Conservation (phyloP, 139 green algal genomes). For the Micromonas pusilla region DNA sequence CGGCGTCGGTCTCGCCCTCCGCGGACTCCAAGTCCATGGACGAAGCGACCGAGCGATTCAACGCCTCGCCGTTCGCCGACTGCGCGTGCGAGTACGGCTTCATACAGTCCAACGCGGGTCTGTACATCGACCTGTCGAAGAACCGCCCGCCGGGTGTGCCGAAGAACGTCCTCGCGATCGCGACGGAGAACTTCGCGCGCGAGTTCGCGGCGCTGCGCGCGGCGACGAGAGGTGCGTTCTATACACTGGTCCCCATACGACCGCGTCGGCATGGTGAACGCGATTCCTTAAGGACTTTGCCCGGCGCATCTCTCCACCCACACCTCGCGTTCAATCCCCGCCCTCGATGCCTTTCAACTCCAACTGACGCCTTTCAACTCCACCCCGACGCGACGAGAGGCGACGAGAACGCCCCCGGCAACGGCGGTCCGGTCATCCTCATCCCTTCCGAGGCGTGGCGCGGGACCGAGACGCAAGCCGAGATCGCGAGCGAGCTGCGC, state of each 20-base stretch:
- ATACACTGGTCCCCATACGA: too few species aligned
- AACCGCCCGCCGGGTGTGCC: neutral
- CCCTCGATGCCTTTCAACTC: too few species aligned
- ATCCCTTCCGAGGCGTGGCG: neutral
- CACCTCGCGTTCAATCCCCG: too few species aligned
- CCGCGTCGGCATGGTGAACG: too few species aligned
- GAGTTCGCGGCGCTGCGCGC: neutral
- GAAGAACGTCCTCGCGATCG: neutral
- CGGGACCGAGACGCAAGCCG: neutral
- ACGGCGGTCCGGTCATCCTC: neutral
- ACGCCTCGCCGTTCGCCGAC: neutral
- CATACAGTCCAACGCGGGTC: neutral
- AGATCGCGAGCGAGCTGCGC: slow-evolving; percentile 32
- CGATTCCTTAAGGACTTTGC: too few species aligned
- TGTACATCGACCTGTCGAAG: neutral
- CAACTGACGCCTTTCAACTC: too few species aligned
- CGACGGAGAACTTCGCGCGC: neutral
- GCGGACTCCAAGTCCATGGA: too few species aligned
- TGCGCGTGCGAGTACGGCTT: neutral
- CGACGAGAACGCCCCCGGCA: neutral
- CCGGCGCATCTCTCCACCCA: too few species aligned
- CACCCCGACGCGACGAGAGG: too few species aligned
- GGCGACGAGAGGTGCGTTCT: too few species aligned
- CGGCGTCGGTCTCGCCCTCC: too few species aligned
- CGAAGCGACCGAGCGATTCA: neutral